Evolutionary conservation across 129 eudicot genomes (phyloP), one percentile per base, ranked within the genome.

Genomic region (Glebionis coronaria): DNA sequence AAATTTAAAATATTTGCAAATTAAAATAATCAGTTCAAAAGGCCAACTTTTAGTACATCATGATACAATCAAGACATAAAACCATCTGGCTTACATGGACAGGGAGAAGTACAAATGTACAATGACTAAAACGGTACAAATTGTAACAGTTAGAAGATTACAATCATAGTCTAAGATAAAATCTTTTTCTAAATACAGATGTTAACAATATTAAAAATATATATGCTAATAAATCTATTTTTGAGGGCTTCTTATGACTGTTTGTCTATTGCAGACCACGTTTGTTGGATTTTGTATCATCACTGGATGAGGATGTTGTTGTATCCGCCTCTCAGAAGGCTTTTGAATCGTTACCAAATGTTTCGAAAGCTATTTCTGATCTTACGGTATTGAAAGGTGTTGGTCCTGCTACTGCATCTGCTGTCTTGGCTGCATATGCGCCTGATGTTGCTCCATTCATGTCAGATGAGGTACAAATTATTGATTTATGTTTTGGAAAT

Each of bases 371-470:
- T 14, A 74, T 85, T 61, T 68, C 75, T 2, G 94, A 77, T 80
- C 84, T 91, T 8, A 79, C 96, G 1, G 87, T 81, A 7, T 58
- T 91, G 73, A 91, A 91, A 56, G 97, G 97, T 0, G 91, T 91
- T 49, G 97, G 97, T 19, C 96, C 97, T 51, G 96, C 96, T 20
- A 88, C 96, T 42, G 97, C 97, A 6, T 91, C 97, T 46, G 96
- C 97, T 31, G 76, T 91, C 50, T 86, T 91, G 21, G 97, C 97
- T 18, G 94, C 88, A 40, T 91, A 82, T 70, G 90, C 90, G 0
- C 97, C 97, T 23, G 82, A 83, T 46, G 76, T 88, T 31, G 90
- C 90, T 1, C 94, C 96, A 0, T 88, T 91, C 76, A 91, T 91
- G 97, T 91, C 97, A 5, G 97, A 91, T 66, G 94, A 88, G 88